A percentile compares a stretch with the other conserved stretches of the same genome.
Conservation (phyloP, 148 eudicot genomes). For the Silene conica region DNA sequence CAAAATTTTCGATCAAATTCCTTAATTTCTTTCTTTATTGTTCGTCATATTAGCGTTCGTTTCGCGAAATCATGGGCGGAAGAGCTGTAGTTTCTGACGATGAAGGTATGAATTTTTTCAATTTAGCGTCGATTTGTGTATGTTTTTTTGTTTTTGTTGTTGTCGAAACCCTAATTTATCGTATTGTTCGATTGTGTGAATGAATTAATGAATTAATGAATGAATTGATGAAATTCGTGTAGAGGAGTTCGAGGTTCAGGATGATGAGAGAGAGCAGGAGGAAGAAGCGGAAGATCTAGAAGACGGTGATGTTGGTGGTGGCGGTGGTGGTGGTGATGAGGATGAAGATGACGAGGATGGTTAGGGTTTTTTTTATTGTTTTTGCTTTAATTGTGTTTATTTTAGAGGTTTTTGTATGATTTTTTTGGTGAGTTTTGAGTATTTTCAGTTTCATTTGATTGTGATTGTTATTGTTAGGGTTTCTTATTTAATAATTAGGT, state of each 20-base stretch:
- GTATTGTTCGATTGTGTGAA: neutral
- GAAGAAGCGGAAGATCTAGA: conserved; percentile 49
- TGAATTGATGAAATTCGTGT: conserved; percentile 8
- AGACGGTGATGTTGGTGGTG: conserved; percentile 39
- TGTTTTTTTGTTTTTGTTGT: neutral
- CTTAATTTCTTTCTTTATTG: conserved; percentile 4
- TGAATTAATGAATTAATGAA: neutral
- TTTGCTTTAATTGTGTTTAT: neutral
- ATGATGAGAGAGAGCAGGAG: conserved; percentile 66
- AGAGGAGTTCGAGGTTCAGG: conserved; percentile 68
- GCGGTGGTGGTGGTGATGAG: conserved; percentile 65
- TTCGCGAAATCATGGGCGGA: conserved; percentile 40
- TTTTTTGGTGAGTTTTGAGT: neutral
- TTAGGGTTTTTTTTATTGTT: conserved; percentile 8
- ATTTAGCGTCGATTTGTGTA: neutral
- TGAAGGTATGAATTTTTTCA: conserved; percentile 40
- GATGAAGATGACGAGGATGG: conserved; percentile 75
- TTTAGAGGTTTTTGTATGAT: neutral
- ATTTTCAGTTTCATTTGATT: conserved; percentile 9
- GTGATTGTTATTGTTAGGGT: neutral
- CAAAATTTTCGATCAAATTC: neutral
- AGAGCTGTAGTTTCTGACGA: conserved; percentile 58
- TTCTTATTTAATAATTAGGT: too few species aligned
- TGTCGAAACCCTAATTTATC: conserved; percentile 24
- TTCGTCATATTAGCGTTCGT: conserved; percentile 7